phyloP scores from a whole-genome alignment of 768 basidiomycete species.

The Vararia minispora region DNA sequence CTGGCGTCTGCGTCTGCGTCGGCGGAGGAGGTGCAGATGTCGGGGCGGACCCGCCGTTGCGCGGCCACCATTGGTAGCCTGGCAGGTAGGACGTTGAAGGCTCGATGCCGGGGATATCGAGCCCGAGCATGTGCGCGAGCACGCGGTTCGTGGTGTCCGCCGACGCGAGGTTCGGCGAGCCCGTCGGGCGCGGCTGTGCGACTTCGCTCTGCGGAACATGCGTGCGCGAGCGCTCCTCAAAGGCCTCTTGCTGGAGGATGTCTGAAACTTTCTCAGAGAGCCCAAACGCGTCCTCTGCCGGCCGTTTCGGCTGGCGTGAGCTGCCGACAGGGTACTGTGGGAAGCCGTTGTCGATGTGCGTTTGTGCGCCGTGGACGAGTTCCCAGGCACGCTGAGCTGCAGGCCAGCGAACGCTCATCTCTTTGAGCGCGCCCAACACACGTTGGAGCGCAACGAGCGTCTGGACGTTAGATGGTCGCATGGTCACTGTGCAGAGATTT shows the following conservation, averaged over 20 bases:
- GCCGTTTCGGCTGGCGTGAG: conserved; percentile 8
- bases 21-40: conserved; percentile 5
- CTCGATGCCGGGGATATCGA: conserved; percentile 8
- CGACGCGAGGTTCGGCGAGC: background rate
- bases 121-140: conserved; percentile 12
- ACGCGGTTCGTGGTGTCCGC: conserved; percentile 7
- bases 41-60: too few species aligned
- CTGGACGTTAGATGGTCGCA: conserved; percentile 62
- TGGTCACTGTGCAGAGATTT: conserved; percentile 37
- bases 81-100: conserved; percentile 8
- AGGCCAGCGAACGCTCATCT: conserved; percentile 46
- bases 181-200: conserved; percentile 1
- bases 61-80: conserved; percentile 13
- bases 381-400: conserved; percentile 13
- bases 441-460: conserved; percentile 56
- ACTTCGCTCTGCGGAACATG: too few species aligned
- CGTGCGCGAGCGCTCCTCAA: background rate
- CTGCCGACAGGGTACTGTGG: background rate
- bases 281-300: conserved; percentile 13
- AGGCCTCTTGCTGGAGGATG: background rate
- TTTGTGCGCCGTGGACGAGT: conserved; percentile 12
- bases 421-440: conserved; percentile 49
- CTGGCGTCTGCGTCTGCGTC: conserved; percentile 2
- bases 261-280: background rate
- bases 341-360: conserved; percentile 11